Base-by-base conservation (phyloP, 2,329 filamentous ascomycete genomes). In the Sordariomycetes sp. region DNA sequence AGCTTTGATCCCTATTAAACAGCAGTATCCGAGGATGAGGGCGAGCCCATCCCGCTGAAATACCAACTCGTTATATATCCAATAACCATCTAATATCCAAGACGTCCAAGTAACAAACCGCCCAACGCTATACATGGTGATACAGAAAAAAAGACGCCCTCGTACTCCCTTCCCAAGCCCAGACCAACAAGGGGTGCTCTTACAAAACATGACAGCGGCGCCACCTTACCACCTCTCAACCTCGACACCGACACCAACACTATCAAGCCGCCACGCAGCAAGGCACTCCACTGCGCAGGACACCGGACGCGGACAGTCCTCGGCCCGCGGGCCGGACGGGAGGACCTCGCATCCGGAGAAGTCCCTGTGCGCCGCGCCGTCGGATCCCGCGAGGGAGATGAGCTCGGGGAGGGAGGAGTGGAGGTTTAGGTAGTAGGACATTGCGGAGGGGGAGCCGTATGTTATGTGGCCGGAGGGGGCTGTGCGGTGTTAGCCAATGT, bases 201-300 rank as follows among this genome's bases (percentile, higher is more conserved):
- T 50, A 50, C 45, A 50, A 39, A 13, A 17, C 12, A 13, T 13
- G 36, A 17, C 17, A 3, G 36, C 36, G 12, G 3, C 10, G 17
- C 36, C 36, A 13, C 36, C 22, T 24, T 22, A 61, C 1, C 60
- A 60, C 61, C 61, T 59, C 34, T 62, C 61, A 36, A 61, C 45
- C 17, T 53, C 45, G 55, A 61, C 58, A n/a, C 58, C 39, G 48
- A 62, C 55, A 2, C 58, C 61, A 32, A 57, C 58, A 8, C 58
- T 54, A n/a, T 61, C 61, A 2, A 62, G 60, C 8, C 56, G 60
- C 61, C 61, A 61, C 8, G 60, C 58, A 1, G 61, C 56, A 0
- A 61, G 22, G 28, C 61, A 62, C 51, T 62, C 61, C 22, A 61
- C 61, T 13, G 61, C 58, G 57, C 61, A 62, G 32, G 59, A 59